phyloP scores from a whole-genome alignment of 768 basidiomycete genomes.

The Collybia sp. region DNA sequence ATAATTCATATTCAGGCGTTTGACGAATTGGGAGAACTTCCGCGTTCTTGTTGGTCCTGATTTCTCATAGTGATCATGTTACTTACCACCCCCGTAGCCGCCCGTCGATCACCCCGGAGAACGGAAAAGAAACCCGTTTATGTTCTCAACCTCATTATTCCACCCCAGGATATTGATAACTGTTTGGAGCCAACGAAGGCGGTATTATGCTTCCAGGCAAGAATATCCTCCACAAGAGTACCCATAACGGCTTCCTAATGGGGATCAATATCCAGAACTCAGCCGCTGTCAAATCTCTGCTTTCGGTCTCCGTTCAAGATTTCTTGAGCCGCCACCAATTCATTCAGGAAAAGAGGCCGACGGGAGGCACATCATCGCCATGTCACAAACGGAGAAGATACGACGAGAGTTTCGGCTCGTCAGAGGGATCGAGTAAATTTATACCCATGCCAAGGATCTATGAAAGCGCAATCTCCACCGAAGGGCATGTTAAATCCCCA shows the following conservation, averaged over 20 bases:
- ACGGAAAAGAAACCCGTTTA: slow-evolving; percentile 78
- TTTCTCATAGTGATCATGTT: background rate
- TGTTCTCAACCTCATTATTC: slow-evolving; percentile 70
- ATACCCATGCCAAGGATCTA: background rate
- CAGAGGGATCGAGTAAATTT: slow-evolving; percentile 15
- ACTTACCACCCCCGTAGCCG: slow-evolving; percentile 30
- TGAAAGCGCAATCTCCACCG: background rate
- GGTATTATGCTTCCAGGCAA: slow-evolving; percentile 63
- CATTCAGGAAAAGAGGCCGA: slow-evolving; percentile 16
- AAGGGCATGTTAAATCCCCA: background rate
- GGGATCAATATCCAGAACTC: slow-evolving; percentile 43
- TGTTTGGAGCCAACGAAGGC: slow-evolving; percentile 77
- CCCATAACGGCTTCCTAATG: slow-evolving; percentile 1
- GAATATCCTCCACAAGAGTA: slow-evolving; percentile 4
- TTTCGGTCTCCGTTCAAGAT: slow-evolving; percentile 52
- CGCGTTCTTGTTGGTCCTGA: slow-evolving; percentile 34
- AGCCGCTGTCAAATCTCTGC: slow-evolving; percentile 46
- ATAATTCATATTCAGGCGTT: slow-evolving; percentile 46
- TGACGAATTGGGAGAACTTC: slow-evolving; percentile 56
- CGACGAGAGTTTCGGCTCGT: slow-evolving; percentile 30
- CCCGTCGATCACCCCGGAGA: slow-evolving; percentile 74
- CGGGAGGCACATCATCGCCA: slow-evolving; percentile 12
- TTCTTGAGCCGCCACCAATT: slow-evolving; percentile 70
- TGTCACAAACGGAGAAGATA: slow-evolving; percentile 47
- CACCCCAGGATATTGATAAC: slow-evolving; percentile 67